Percentiles rank a stretch among this genome's conserved stretches.
These are phyloP conservation scores for Leccinum subtestaceum DNA, from an alignment of 768 basidiomycete genomes.

Conservation along the genomic window DNA sequence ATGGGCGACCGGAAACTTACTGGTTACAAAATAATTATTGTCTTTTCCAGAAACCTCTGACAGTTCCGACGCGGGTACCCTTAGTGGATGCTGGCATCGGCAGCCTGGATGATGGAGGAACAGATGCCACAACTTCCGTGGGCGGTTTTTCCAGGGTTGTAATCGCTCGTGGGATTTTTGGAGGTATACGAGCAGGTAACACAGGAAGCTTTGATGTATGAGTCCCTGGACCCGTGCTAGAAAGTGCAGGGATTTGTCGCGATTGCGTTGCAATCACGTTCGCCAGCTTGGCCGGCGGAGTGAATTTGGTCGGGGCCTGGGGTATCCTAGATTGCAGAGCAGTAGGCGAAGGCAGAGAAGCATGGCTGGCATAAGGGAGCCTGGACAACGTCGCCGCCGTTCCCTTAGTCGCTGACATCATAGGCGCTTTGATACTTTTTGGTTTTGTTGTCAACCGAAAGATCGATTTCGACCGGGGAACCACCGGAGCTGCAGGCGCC, in stretches of 20 bases:
- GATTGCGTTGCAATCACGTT: conserved; percentile 28
- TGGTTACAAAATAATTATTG: conserved; percentile 8
- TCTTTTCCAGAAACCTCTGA: conserved; percentile 33
- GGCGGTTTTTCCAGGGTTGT: conserved; percentile 6
- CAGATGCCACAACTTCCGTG: background rate
- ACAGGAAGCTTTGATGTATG: conserved; percentile 22
- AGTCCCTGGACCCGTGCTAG: background rate
- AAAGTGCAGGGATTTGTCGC: conserved; percentile 4
- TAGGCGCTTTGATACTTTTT: conserved; percentile 21
- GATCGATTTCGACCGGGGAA: conserved; percentile 28
- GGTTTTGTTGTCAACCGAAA: conserved; percentile 28
- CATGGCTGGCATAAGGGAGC: conserved; percentile 10
- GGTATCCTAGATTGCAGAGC: conserved; percentile 20
- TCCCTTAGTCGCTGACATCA: background rate
- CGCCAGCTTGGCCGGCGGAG: conserved; percentile 30
- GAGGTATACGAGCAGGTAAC: conserved; percentile 13
- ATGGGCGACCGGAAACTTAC: conserved; percentile 7
- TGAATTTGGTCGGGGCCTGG: conserved; percentile 25
- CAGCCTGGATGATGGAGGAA: conserved; percentile 13
- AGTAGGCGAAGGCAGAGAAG: conserved; percentile 5
- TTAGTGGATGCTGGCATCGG: conserved; percentile 28
- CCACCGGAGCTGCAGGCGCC: background rate
- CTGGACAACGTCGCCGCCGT: conserved; percentile 9
- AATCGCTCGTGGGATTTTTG: conserved; percentile 11
- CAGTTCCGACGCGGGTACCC: conserved; percentile 22